Base-by-base conservation (phyloP, 768 basidiomycete genomes). In the Russula earlei region DNA sequence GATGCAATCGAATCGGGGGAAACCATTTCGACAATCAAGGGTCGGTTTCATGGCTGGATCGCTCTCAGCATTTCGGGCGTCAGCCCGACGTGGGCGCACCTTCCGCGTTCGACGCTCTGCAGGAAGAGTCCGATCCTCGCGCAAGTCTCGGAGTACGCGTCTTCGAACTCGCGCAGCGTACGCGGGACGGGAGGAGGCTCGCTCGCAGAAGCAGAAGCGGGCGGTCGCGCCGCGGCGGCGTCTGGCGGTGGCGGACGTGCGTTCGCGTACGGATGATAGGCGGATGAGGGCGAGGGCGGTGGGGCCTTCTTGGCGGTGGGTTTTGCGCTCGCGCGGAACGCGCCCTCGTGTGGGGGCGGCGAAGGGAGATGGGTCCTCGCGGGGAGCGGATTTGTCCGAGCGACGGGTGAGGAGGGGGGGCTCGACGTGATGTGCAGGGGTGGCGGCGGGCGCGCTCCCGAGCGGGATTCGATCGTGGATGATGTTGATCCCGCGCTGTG, bases 131-230 rank as follows among this genome's bases (percentile, higher is more conserved):
- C 55, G 33, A 56, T 29, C 5, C 42, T 43, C 14, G 48, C 48
- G 20, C 37, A 50, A 11, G 55, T 50, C 9, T 48, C 41, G 5
- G 33, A 48, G 20, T 56, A 56, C 24, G 55, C 55, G 24, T 56
- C 55, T 20, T 56, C 55, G 15, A 56, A 27, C 25, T 56, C 55
- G 27, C 43, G 42, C 19, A 56, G 34, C 4, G 55, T 50, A 34
- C 31, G 48, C 17, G 48, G 47, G 15, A 25, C 14, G 3, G 20
- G 34, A 36, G 34, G 34, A 14, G n/a, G n/a, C n/a, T n/a, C n/a
- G n/a, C n/a, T n/a, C n/a, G n/a, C n/a, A n/a, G n/a, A n/a, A n/a
- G 34, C 17, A 22, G 45, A 10, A 14, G 37, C 49, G 6, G 11
- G 10, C 6, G 36, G 25, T 15, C 8, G 36, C 5, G n/a, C 9